phyloP scores from a whole-genome alignment of 306 rosid species.

The Pterocarpus macrocarpus region DNA sequence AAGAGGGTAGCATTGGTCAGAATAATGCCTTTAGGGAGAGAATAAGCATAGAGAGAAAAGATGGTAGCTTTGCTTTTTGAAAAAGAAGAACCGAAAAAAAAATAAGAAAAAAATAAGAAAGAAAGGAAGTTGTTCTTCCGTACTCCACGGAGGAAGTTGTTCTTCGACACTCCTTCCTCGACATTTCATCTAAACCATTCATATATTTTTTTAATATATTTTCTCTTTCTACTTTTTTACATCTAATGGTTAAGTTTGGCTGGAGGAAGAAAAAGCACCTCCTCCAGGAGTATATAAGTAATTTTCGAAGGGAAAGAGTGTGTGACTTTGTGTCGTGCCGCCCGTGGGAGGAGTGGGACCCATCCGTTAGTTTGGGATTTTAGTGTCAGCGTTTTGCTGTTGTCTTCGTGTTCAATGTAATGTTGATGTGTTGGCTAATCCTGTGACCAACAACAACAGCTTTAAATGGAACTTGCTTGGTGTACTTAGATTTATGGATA shows the following conservation, averaged over 20 bases:
- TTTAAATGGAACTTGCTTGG: constrained; percentile 7
- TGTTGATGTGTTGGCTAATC: not conserved
- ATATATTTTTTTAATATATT: no score
- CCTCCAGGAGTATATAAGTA: no score
- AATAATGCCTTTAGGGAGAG: constrained; percentile 40
- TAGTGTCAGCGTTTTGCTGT: constrained; percentile 30
- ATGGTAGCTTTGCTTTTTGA: constrained; percentile 54
- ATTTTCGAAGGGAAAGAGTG: not conserved
- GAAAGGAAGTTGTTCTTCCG: not conserved
- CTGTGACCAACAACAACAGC: not conserved
- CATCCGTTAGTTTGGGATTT: constrained; percentile 8
- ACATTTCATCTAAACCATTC: no score
- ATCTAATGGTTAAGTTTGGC: no score
- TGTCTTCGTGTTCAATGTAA: constrained; percentile 17
- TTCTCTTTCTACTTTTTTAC: no score
- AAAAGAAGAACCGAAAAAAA: constrained; percentile 25
- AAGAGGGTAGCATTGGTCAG: not conserved
- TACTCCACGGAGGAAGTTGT: no score
- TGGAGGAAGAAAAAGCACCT: no score
- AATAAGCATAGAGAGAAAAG: constrained; percentile 39
- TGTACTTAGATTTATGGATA: not conserved
- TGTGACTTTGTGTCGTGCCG: constrained; percentile 29
- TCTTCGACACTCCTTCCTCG: no score
- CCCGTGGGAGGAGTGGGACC: constrained; percentile 45
- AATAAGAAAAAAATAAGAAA: constrained; percentile 3